A percentile compares a stretch with the other conserved stretches of the same genome.
Conservation (phyloP, 331 rosid genomes). For the Ulmus americana region DNA sequence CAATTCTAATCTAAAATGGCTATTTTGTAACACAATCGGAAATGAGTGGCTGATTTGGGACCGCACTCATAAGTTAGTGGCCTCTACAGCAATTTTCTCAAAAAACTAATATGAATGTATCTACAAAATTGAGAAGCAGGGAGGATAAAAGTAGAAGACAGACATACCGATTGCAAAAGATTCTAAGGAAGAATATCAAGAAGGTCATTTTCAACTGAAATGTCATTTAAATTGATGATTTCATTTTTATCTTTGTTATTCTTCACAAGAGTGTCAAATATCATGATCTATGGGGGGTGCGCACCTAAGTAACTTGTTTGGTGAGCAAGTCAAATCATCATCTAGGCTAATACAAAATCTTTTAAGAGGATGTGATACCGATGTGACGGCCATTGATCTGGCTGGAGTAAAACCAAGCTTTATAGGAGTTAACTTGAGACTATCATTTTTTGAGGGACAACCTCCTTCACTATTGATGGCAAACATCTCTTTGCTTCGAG, state of each 20-base stretch:
- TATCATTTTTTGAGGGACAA: conserved; percentile 8
- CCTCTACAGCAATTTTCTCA: too few species aligned
- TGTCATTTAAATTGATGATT: conserved; percentile 15
- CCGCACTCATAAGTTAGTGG: too few species aligned
- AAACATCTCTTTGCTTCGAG: conserved; percentile 39
- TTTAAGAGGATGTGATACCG: conserved; percentile 40
- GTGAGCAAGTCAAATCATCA: conserved; percentile 24
- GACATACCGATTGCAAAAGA: conserved; percentile 66
- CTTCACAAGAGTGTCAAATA: conserved; percentile 55
- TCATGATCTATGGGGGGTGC: conserved; percentile 50
- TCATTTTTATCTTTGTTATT: conserved; percentile 13
- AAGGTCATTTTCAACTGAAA: conserved; percentile 33
- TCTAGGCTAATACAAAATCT: conserved; percentile 49
- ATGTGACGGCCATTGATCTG: conserved; percentile 51
- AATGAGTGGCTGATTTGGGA: too few species aligned
- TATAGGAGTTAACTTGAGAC: conserved; percentile 43
- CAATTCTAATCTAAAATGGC: too few species aligned
- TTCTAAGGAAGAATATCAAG: conserved; percentile 46
- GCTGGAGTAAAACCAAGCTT: conserved; percentile 47
- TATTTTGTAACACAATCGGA: too few species aligned
- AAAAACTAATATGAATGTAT: too few species aligned
- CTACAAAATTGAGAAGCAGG: too few species aligned
- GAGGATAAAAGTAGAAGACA: background rate
- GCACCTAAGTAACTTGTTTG: conserved; percentile 43
- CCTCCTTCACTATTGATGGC: conserved; percentile 21